Conservation (phyloP, 1,284 basidiomycete species). For the Cutaneotrichosporon curvatum region DNA sequence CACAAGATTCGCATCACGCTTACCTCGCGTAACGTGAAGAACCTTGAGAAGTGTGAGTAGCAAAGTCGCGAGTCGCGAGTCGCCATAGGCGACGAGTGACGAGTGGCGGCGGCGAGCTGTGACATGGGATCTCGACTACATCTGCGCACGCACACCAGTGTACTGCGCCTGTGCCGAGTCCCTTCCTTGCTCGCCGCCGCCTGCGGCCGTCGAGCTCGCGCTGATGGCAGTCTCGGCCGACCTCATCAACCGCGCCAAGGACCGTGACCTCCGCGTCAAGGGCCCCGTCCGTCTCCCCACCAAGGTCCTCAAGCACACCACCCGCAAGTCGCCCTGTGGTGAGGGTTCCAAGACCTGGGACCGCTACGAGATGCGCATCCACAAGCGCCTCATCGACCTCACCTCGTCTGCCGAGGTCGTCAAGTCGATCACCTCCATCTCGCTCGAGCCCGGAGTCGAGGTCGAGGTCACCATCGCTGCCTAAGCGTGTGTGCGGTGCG, state of each 20-base stretch:
- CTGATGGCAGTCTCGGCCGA: slow-evolving; percentile 72
- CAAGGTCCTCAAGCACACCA: slow-evolving; percentile 97
- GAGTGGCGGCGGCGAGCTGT: no score
- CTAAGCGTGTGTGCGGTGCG: slow-evolving; percentile 9
- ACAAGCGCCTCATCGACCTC: slow-evolving; percentile 99
- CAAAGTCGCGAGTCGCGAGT: no score
- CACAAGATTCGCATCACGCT: slow-evolving; percentile 99
- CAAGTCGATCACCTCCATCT: slow-evolving; percentile 99
- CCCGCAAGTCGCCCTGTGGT: slow-evolving; percentile 98
- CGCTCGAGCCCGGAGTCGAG: slow-evolving; percentile 97
- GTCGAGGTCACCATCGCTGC: slow-evolving; percentile 96
- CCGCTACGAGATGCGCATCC: slow-evolving; percentile 97
- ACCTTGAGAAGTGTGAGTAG: slow-evolving; percentile 90
- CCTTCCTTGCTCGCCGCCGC: no score
- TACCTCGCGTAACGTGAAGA: slow-evolving; percentile 95
- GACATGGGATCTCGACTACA: no score
- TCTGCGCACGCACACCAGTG: no score
- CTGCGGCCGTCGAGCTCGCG: no score
- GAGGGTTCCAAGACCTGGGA: slow-evolving; percentile 99
- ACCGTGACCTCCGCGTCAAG: slow-evolving; percentile 99
- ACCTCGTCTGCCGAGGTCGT: slow-evolving; percentile 98
- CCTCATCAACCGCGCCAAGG: slow-evolving; percentile 97
- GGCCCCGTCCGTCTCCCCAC: slow-evolving; percentile 98
- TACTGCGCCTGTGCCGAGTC: no score
- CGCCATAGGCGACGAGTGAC: no score